Base-by-base conservation (phyloP, 2,329 filamentous ascomycete species). In the Epichloe coenophiala region DNA sequence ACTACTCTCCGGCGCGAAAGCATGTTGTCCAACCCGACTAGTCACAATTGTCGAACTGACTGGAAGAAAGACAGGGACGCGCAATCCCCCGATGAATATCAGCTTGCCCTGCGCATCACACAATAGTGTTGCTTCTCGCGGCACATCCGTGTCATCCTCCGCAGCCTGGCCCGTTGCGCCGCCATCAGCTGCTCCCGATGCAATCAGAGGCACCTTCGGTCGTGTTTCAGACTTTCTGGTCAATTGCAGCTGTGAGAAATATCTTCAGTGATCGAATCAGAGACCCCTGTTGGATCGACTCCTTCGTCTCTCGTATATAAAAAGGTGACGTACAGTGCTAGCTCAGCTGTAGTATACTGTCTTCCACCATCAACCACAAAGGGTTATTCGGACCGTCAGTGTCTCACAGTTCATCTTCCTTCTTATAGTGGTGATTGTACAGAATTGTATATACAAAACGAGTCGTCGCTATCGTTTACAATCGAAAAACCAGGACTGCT, bases 31-130 rank as follows among this genome's bases (percentile, higher is more conserved):
- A 36, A 77, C 69, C 5, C 69, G 63, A 0, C 65, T 69, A 0
- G 70, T 75, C 21, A 78, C 73, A 78, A 67, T 55, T 75, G 70
- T 2, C 75, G 67, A 6, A 78, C 71, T 0, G 73, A 76, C 55
- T 77, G 74, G 55, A 78, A 78, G 53, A 78, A 73, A 0, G 75
- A 78, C 19, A 78, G 61, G 1, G 75, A 75, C 4, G 75, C 75
- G 55, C 75, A 78, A 57, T 78, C 75, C 5, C 6, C 75, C 75
- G 23, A 78, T 74, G 57, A 78, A 78, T 33, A 76, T 73, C 21
- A 77, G 59, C 56, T 76, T 76, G 1, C 75, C 75, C 51, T 75
- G 72, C 0, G 72, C 68, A 54, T 78, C 75, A 41, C 71, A 71
- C 0, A 78, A 62, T 5, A 78, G 62, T 2, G 74, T 65, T 3